These are phyloP conservation scores for Alnus glutinosa DNA, from an alignment of 306 rosid genomes.

Conservation along the genomic window DNA sequence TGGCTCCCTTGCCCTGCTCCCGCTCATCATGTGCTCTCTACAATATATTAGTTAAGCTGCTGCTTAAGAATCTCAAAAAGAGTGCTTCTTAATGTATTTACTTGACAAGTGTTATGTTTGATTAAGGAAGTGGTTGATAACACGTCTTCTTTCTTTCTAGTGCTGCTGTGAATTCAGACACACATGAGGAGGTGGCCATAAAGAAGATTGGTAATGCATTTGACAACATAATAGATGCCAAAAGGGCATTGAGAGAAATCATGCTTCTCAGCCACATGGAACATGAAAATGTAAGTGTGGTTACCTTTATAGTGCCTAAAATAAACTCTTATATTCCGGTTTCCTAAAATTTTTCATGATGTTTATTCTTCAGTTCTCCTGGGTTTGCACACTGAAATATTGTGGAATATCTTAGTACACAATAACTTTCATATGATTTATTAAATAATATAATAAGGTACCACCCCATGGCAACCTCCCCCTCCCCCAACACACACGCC, in stretches of 20 bases:
- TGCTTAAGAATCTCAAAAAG: neutral
- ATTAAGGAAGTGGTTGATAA: neutral
- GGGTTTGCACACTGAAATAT: neutral
- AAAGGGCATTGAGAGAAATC: constrained; percentile 90
- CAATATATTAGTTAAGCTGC: neutral
- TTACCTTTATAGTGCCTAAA: neutral
- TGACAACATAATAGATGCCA: constrained; percentile 84
- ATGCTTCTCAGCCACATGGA: constrained; percentile 90
- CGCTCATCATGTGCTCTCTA: neutral
- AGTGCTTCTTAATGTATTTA: neutral
- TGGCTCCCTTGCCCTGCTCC: neutral
- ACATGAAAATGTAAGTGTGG: constrained; percentile 75
- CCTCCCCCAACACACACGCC: too few species aligned
- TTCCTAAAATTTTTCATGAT: neutral
- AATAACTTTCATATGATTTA: neutral
- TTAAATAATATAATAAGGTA: too few species aligned
- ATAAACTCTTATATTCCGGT: neutral
- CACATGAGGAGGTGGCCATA: constrained; percentile 89
- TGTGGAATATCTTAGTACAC: neutral
- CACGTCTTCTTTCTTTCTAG: constrained; percentile 42
- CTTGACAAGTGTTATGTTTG: constrained; percentile 17
- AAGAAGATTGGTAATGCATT: constrained; percentile 90
- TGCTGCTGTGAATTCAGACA: constrained; percentile 86
- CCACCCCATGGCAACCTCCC: too few species aligned
- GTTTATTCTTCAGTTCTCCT: neutral